Percentiles rank a stretch among this genome's conserved stretches.
Evolutionary conservation across 495 filamentous ascomycete species (phyloP).

Genomic region (Opeltia flavorubescens): DNA sequence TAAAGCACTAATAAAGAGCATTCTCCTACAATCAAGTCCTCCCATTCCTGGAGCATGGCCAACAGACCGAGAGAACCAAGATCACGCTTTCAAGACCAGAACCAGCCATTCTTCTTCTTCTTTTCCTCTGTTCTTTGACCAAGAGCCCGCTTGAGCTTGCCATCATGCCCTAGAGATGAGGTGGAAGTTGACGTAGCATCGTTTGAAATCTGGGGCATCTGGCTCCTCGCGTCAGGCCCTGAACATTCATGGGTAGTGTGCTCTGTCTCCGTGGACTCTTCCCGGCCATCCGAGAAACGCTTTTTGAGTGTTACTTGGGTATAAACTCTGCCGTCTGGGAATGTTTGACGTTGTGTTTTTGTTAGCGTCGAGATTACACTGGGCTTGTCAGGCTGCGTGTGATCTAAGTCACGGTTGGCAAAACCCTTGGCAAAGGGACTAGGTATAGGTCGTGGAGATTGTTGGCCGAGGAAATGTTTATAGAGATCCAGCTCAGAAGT

Average conservation of each 20-base stretch:
- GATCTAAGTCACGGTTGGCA: conserved; percentile 11
- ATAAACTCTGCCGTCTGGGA: conserved; percentile 46
- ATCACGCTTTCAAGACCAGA: conserved; percentile 15
- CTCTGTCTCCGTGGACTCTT: conserved; percentile 36
- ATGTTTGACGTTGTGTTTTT: conserved; percentile 36
- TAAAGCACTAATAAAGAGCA: too few relatives aligned
- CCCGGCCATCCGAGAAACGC: conserved; percentile 48
- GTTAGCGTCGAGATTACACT: conserved; percentile 43
- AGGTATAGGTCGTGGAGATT: background rate
- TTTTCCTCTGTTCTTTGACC: background rate
- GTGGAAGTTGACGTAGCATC: background rate
- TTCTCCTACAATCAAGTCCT: too few relatives aligned
- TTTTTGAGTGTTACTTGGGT: conserved; percentile 47
- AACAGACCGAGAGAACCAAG: too few relatives aligned
- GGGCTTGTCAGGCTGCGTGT: conserved; percentile 5
- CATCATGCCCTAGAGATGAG: background rate
- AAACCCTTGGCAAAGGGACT: conserved; percentile 13
- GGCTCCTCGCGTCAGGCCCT: background rate
- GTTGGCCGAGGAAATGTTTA: conserved; percentile 24
- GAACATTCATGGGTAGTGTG: conserved; percentile 5
- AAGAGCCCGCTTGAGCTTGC: background rate
- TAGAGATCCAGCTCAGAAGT: conserved; percentile 33
- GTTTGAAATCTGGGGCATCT: background rate
- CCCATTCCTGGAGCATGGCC: too few relatives aligned
- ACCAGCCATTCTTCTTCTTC: conserved; percentile 13